A percentile compares a stretch with the other conserved stretches of the same genome.
Conservation (phyloP, 441 rosid genomes). For the Pelargonium exstipulatum region DNA sequence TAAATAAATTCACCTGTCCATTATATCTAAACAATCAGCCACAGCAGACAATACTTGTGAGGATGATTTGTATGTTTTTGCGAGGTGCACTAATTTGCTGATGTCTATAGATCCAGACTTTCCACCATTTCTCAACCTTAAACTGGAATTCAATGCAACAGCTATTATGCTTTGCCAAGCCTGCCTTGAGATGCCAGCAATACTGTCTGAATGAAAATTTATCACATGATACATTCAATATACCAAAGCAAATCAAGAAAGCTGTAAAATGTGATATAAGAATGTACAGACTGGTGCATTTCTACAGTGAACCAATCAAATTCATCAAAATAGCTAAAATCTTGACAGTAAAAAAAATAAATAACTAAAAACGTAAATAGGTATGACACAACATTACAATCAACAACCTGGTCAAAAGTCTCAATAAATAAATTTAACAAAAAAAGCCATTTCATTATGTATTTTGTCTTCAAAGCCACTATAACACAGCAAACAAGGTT, state of each 20-base stretch:
- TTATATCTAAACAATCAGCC: conserved; percentile 70
- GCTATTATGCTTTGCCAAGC: conserved; percentile 77
- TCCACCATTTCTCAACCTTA: conserved; percentile 28
- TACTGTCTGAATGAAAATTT: conserved; percentile 37
- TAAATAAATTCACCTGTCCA: conserved; percentile 49
- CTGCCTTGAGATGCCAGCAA: conserved; percentile 43
- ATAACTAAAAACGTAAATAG: neutral
- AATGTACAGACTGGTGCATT: conserved; percentile 12
- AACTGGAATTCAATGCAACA: conserved; percentile 54
- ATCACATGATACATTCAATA: neutral
- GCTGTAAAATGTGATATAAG: neutral
- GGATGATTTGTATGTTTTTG: conserved; percentile 60
- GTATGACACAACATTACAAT: conserved; percentile 3
- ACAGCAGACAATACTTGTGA: conserved; percentile 60
- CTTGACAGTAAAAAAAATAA: neutral
- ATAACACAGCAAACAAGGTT: conserved; percentile 4
- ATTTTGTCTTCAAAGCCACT: neutral
- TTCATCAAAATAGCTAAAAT: neutral
- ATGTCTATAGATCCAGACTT: conserved; percentile 37
- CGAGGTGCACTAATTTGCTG: conserved; percentile 51
- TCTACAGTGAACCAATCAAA: conserved; percentile 4
- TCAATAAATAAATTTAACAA: neutral
- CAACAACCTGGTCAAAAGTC: neutral
- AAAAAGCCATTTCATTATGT: neutral
- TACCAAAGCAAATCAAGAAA: conserved; percentile 6